Evolutionary conservation across 148 eudicot genomes (phyloP).

Genomic region (Agrostemma githago): DNA sequence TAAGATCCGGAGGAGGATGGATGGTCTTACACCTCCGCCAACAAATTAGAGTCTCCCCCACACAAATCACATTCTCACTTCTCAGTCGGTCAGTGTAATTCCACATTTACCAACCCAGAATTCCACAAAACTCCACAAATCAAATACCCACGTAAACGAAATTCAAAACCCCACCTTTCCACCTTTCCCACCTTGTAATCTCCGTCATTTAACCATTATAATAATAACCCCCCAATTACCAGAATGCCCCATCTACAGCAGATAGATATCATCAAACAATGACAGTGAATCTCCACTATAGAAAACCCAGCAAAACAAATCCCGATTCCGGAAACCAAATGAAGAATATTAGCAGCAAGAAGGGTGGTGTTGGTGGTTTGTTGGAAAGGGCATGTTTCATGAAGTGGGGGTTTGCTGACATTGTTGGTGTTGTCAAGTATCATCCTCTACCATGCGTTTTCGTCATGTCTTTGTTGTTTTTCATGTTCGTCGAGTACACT

Average conservation of each 20-base stretch:
- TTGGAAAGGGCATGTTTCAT: constrained; percentile 53
- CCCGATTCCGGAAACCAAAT: not conserved
- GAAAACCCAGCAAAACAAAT: not conserved
- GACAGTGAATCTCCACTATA: constrained; percentile 13
- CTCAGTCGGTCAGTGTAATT: no score
- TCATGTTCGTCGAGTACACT: constrained; percentile 93
- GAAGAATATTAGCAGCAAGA: constrained; percentile 11
- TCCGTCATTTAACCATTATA: not conserved
- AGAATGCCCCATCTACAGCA: not conserved
- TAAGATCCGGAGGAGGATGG: no score
- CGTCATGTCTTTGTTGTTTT: constrained; percentile 49
- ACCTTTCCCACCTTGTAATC: not conserved
- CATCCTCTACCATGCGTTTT: constrained; percentile 68
- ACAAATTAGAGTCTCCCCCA: no score
- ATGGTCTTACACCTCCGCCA: no score
- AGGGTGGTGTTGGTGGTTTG: constrained; percentile 10
- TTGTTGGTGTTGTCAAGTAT: constrained; percentile 30
- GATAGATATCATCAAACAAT: not conserved
- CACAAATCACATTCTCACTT: no score
- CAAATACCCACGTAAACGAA: not conserved
- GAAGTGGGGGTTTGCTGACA: constrained; percentile 48
- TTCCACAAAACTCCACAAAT: not conserved
- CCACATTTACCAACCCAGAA: not conserved
- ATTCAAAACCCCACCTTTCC: not conserved
- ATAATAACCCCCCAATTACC: not conserved